Percentiles rank a stretch among this genome's conserved stretches.
phyloP scores from a whole-genome alignment of 164 flowering plant genomes.

The Piper betle region DNA sequence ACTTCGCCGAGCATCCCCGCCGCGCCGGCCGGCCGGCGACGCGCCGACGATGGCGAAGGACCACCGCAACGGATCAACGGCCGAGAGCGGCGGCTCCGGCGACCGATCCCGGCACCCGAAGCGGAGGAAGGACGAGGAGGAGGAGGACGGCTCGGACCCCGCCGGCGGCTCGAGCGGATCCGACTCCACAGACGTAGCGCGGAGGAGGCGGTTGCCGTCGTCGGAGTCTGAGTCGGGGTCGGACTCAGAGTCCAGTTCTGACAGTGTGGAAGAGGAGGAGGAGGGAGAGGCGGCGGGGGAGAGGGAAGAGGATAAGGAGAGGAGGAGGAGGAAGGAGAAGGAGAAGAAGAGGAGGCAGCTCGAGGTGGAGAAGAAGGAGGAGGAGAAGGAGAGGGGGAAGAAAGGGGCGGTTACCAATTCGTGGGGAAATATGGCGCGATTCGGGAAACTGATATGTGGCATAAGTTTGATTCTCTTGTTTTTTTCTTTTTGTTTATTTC shows the following conservation, averaged over 20 bases:
- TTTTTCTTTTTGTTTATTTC: background rate
- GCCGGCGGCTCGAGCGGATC: conserved; percentile 4
- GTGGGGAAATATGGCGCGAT: conserved; percentile 94
- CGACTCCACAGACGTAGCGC: background rate
- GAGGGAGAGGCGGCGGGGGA: conserved; percentile 11
- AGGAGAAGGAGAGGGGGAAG: conserved; percentile 38
- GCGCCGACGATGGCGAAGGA: background rate
- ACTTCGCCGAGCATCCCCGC: background rate
- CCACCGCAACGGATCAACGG: background rate
- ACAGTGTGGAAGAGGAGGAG: conserved; percentile 7
- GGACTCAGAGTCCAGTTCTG: background rate
- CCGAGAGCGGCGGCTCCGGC: background rate
- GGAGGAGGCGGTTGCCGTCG: conserved; percentile 1
- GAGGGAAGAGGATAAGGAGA: conserved; percentile 13
- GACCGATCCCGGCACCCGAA: conserved; percentile 9
- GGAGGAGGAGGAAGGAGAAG: conserved; percentile 13
- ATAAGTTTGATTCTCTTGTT: conserved; percentile 4
- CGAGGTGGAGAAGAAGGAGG: conserved; percentile 14
- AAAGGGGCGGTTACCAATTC: conserved; percentile 75
- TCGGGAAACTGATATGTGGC: conserved; percentile 95
- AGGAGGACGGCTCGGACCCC: background rate
- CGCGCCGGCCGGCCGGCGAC: background rate
- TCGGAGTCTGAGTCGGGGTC: no score
- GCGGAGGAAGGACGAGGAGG: conserved; percentile 9
- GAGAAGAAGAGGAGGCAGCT: conserved; percentile 11